A percentile compares a stretch with the other conserved stretches of the same genome.
phyloP scores from a whole-genome alignment of 169 alveolate species.

The Babesia sp. region DNA sequence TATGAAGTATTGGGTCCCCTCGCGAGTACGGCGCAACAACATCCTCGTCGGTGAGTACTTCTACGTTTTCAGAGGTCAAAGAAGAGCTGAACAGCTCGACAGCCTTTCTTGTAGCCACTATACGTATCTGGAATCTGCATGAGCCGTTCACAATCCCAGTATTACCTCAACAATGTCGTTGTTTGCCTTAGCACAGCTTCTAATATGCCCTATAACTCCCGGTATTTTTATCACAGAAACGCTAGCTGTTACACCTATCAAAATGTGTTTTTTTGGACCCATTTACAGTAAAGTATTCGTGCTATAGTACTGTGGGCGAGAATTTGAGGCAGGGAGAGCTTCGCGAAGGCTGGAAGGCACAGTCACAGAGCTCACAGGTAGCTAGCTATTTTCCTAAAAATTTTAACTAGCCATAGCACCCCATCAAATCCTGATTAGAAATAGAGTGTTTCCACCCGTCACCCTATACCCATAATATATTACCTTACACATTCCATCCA shows the following conservation, averaged over 20 bases:
- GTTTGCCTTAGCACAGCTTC: constrained; percentile 17
- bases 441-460: too few species aligned
- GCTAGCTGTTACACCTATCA: constrained; percentile 86
- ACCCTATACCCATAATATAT: too few species aligned
- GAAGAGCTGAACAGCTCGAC: neutral
- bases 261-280: constrained; percentile 40
- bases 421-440: too few species aligned
- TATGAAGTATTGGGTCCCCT: constrained; percentile 41
- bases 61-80: neutral
- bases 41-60: constrained; percentile 2
- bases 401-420: too few species aligned
- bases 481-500: too few species aligned
- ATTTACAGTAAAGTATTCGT: too few species aligned
- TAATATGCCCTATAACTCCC: constrained; percentile 67
- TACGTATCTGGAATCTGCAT: constrained; percentile 10
- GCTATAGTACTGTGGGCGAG: too few species aligned
- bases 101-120: neutral
- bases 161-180: constrained; percentile 54
- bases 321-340: too few species aligned
- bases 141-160: constrained; percentile 3
- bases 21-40: neutral
- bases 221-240: constrained; percentile 87
- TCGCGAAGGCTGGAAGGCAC: too few species aligned
- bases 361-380: too few species aligned
- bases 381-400: too few species aligned